Conservation (phyloP, 78 protist genomes). For the Dictyostelium purpureum region DNA sequence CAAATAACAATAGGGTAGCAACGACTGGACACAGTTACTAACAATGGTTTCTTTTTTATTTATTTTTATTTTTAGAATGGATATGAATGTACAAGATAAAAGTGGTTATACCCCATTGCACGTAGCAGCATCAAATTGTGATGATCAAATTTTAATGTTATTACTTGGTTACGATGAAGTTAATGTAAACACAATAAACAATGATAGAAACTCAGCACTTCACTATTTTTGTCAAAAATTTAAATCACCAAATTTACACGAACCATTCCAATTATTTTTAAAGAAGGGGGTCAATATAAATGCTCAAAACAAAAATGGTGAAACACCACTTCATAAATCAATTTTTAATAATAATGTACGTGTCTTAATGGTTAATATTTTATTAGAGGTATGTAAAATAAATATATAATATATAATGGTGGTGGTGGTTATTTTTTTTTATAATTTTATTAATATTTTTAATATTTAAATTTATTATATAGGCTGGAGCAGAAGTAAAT, state of each 20-base stretch:
- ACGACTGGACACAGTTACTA: too few species aligned
- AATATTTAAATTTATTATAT: not conserved
- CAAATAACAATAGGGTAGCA: not conserved
- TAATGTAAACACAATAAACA: constrained; percentile 67
- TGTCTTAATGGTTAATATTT: constrained; percentile 68
- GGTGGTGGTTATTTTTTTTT: not conserved
- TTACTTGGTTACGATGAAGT: constrained; percentile 54
- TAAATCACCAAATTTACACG: constrained; percentile 78
- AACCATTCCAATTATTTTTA: constrained; percentile 69
- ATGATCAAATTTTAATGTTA: constrained; percentile 37
- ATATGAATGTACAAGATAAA: constrained; percentile 41
- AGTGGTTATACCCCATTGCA: constrained; percentile 66
- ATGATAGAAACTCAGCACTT: constrained; percentile 81
- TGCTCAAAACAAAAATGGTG: constrained; percentile 79
- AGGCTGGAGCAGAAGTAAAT: constrained; percentile 83
- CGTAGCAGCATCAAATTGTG: constrained; percentile 28
- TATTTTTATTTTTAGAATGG: not conserved
- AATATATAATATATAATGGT: not conserved
- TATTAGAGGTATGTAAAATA: constrained; percentile 32
- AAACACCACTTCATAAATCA: constrained; percentile 85
- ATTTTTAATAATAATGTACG: constrained; percentile 75
- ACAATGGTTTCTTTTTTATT: not conserved
- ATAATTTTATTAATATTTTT: not conserved
- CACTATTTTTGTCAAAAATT: constrained; percentile 84
- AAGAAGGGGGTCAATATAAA: constrained; percentile 75